Base-by-base conservation (phyloP, 768 basidiomycete species). In the Trametes meyenii region DNA sequence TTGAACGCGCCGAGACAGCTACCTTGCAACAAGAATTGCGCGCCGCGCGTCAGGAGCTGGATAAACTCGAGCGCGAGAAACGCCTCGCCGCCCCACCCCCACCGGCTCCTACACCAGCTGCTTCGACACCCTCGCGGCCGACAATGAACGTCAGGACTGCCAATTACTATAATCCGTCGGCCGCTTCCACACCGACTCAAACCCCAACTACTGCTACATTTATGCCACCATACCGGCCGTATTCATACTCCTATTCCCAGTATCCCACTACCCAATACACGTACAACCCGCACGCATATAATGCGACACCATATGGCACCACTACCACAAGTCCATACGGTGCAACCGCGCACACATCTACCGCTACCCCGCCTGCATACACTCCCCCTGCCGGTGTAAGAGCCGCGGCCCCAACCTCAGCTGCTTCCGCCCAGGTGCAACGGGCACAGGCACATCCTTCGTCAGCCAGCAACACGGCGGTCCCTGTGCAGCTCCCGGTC, bases 401-500 rank as follows among this genome's bases (percentile, higher is more conserved):
- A 14, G 50, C 55, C 13, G 16, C 50, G 6, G 45, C 64, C 14
- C 16, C 67, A n/a, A 58, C 63, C 17, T 57, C 61, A 19, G 49
- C 36, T 10, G 52, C 51, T 3, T 58, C 64, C 17, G 49, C 61
- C 11, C 65, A 66, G 44, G 56, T 55, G 13, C 64, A 58, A 35
- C 64, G 62, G 23, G 56, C 58, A 16, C 61, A 58, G 23, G 40
- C 50, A 12, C 52, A 53, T 19, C 61, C 57, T 4, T 44, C 57
- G 2, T 43, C 63, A 12, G 54, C 54, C 13, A 64, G 52, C 60
- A 59, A 55, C 29, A 58, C 53, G 14, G 65, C 80, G 14, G 79
- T 83, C 50, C 89, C 91, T 3, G 85, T 93, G 0, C 85, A 90
- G 61, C 77, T 94, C 35, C 89, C 90, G 17, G 84, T 87, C 1